Percentiles rank a stretch among this genome's conserved stretches.
phyloP scores from a whole-genome alignment of 192 early-diverging fungal genomes.

The Ambispora gerdemannii region DNA sequence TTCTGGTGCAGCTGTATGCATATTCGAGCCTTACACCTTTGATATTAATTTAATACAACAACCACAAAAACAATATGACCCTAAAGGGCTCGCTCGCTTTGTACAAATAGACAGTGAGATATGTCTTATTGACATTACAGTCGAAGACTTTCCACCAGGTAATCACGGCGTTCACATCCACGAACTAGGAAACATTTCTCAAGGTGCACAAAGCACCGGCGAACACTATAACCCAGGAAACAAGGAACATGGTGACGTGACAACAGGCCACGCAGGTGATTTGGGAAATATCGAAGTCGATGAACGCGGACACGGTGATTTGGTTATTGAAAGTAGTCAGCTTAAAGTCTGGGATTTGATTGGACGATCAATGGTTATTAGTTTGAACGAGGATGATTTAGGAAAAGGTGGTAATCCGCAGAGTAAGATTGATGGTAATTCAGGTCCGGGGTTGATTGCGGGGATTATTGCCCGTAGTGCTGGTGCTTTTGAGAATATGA shows the following conservation, averaged over 20 bases:
- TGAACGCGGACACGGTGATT: slow-evolving; percentile 69
- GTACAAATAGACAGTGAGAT: slow-evolving; percentile 68
- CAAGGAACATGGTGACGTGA: slow-evolving; percentile 45
- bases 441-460: slow-evolving; percentile 64
- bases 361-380: slow-evolving; percentile 79
- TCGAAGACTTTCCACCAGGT: slow-evolving; percentile 65
- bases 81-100: slow-evolving; percentile 73
- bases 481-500: slow-evolving; percentile 87
- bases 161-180: slow-evolving; percentile 71
- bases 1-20: slow-evolving; percentile 86
- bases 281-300: slow-evolving; percentile 65
- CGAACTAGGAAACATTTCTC: slow-evolving; percentile 75
- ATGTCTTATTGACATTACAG: slow-evolving; percentile 79
- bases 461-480: slow-evolving; percentile 88
- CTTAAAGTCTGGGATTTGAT: slow-evolving; percentile 89
- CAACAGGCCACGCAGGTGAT: slow-evolving; percentile 59
- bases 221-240: slow-evolving; percentile 50
- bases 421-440: slow-evolving; percentile 47
- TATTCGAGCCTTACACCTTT: slow-evolving; percentile 65
- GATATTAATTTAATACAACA: slow-evolving; percentile 19
- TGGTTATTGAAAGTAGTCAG: slow-evolving; percentile 66
- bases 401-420: slow-evolving; percentile 32
- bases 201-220: slow-evolving; percentile 54
- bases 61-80: slow-evolving; percentile 26
- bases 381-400: slow-evolving; percentile 55